These are phyloP conservation scores for Sporodiniella umbellata DNA, from an alignment of 371 early-diverging fungal species.

Conservation along the genomic window DNA sequence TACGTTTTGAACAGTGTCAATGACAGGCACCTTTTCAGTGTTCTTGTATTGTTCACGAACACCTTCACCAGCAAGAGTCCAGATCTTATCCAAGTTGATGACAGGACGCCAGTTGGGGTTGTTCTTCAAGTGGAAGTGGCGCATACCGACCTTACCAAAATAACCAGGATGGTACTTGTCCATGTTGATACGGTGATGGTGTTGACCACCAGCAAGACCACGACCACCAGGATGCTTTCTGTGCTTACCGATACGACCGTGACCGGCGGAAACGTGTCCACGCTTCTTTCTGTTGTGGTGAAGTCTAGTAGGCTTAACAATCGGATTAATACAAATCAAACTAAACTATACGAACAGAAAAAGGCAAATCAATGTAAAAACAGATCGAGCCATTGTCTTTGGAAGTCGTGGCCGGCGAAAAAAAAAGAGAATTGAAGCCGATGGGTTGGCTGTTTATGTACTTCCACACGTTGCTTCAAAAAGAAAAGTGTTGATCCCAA, in stretches of 20 bases:
- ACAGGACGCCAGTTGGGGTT: conserved; percentile 84
- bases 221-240: too few relatives aligned
- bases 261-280: conserved; percentile 91
- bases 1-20: conserved; percentile 75
- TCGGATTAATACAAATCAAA: conserved; percentile 1
- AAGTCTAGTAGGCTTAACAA: conserved; percentile 72
- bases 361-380: too few relatives aligned
- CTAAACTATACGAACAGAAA: background rate
- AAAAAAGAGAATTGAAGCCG: too few relatives aligned
- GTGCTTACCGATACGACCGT: conserved; percentile 24
- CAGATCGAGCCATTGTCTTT: too few relatives aligned
- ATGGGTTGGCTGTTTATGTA: too few relatives aligned
- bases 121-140: conserved; percentile 95
- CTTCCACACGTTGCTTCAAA: too few relatives aligned
- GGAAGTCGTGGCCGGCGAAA: too few relatives aligned
- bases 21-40: conserved; percentile 82
- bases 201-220: too few relatives aligned
- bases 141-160: conserved; percentile 99
- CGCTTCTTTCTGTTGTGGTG: conserved; percentile 75
- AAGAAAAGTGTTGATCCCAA: too few relatives aligned
- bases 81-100: conserved; percentile 92
- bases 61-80: conserved; percentile 91
- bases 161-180: conserved; percentile 99
- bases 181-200: conserved; percentile 92
- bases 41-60: conserved; percentile 82